Base-by-base conservation (phyloP, 129 eudicot species). In the Tagetes patula region DNA sequence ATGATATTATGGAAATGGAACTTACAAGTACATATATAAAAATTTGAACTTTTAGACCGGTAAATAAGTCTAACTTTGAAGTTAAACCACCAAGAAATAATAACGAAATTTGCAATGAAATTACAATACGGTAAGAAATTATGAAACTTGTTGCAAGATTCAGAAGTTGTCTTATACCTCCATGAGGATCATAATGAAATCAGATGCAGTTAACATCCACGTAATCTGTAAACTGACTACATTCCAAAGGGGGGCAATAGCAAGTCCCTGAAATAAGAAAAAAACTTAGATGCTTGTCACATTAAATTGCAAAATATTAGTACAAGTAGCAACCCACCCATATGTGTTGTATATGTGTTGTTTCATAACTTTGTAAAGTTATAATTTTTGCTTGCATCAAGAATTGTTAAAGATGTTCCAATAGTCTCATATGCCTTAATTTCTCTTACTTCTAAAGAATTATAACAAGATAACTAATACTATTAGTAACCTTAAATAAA, bases 181-280 rank as follows among this genome's bases (percentile, higher is more conserved):
- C 7, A 80, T 53, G 66, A 89, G 63, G 67, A 89, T 73, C 81
- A 82, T 80, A n/a, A 89, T 84, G 74, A 89, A 89, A 81, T 89
- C 96, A 14, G 92, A 89, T 46, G 89, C 76, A 32, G 92, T 89
- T 72, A 89, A 67, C 92, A 89, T 84, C 72, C 92, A 89, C 20
- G 83, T 68, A 62, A 89, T 82, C 66, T 79, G 84, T 78, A 78
- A 65, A 33, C 61, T 58, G 13, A 75, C 69, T 75, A 76, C 86
- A 84, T 89, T 83, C 96, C 92, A 84, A 39, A 89, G 84, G 66
- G 96, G 88, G 45, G 86, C 83, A 69, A 82, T 82, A 46, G 82
- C 75, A 74, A 84, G 82, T 64, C 87, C 89, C 96, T 89, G 27
- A 27, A 71, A 6, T 42, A 76, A 66, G 62, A 47, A 74, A 41